Conservation (phyloP, 2,329 filamentous ascomycete genomes). For the Bertia moriformis region DNA sequence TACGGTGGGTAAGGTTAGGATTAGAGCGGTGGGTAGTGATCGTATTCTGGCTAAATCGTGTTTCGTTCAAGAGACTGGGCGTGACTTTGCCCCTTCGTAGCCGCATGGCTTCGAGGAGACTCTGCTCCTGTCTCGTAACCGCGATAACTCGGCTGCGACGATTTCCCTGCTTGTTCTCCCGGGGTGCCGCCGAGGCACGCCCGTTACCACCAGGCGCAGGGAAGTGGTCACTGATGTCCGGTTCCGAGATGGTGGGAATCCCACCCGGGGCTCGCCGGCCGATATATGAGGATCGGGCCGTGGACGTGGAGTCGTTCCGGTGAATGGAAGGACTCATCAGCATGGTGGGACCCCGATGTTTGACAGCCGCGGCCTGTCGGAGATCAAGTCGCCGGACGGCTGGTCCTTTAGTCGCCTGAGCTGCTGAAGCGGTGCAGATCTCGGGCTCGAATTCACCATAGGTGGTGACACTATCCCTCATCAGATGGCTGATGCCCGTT, state of each 20-base stretch:
- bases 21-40: slow-evolving; percentile 7
- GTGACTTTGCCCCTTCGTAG: slow-evolving; percentile 23
- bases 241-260: background rate
- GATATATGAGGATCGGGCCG: background rate
- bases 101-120: slow-evolving; percentile 27
- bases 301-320: background rate
- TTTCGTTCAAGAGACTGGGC: slow-evolving; percentile 14
- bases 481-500: background rate
- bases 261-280: background rate
- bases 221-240: background rate
- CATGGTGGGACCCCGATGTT: background rate
- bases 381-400: background rate
- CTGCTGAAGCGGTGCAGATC: slow-evolving; percentile 22
- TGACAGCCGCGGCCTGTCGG: background rate
- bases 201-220: too few relatives aligned
- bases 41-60: slow-evolving; percentile 4
- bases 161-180: slow-evolving; percentile 7
- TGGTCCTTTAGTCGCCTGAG: slow-evolving; percentile 14
- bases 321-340: background rate
- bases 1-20: too few relatives aligned
- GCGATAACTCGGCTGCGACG: slow-evolving; percentile 27
- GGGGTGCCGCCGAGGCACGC: background rate
- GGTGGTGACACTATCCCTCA: slow-evolving; percentile 21
- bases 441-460: slow-evolving; percentile 23
- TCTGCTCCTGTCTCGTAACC: slow-evolving; percentile 29